phyloP scores from a whole-genome alignment of 179 eudicot species.

The Silene coronaria region DNA sequence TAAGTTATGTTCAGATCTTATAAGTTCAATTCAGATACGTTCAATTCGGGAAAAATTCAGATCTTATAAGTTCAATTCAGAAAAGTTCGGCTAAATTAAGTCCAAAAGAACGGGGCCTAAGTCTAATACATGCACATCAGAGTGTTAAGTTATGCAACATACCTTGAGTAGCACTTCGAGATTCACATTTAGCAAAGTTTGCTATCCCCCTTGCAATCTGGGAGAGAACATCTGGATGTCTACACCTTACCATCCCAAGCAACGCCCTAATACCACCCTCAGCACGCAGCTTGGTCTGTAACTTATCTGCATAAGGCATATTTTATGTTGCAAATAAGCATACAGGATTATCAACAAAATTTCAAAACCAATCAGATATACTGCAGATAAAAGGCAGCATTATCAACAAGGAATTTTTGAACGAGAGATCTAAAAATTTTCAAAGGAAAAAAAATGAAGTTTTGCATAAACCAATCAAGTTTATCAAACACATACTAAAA shows the following conservation, averaged over 20 bases:
- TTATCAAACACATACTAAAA: not conserved
- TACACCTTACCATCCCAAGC: slow-evolving; percentile 90
- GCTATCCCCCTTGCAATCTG: slow-evolving; percentile 99
- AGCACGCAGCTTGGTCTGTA: slow-evolving; percentile 69
- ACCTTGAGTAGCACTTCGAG: slow-evolving; percentile 82
- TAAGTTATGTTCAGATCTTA: too few species aligned
- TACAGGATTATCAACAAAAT: not conserved
- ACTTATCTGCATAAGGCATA: slow-evolving; percentile 55
- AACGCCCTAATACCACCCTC: slow-evolving; percentile 96
- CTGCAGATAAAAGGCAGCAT: not conserved
- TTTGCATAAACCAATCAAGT: not conserved
- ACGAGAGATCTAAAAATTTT: not conserved
- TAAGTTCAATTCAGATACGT: too few species aligned
- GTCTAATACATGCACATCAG: not conserved
- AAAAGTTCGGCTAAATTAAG: too few species aligned
- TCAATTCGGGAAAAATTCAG: too few species aligned
- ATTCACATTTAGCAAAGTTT: slow-evolving; percentile 96
- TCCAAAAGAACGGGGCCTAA: too few species aligned
- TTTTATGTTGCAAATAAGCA: not conserved
- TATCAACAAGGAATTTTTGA: not conserved
- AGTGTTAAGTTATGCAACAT: slow-evolving; percentile 22
- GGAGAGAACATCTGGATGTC: slow-evolving; percentile 96
- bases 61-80: too few species aligned
- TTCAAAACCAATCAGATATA: slow-evolving; percentile 1
- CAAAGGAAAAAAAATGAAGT: not conserved